Evolutionary conservation across 1,139 yeast species (phyloP), one percentile per base, ranked within the genome.

Genomic region (Taphrina populina): DNA sequence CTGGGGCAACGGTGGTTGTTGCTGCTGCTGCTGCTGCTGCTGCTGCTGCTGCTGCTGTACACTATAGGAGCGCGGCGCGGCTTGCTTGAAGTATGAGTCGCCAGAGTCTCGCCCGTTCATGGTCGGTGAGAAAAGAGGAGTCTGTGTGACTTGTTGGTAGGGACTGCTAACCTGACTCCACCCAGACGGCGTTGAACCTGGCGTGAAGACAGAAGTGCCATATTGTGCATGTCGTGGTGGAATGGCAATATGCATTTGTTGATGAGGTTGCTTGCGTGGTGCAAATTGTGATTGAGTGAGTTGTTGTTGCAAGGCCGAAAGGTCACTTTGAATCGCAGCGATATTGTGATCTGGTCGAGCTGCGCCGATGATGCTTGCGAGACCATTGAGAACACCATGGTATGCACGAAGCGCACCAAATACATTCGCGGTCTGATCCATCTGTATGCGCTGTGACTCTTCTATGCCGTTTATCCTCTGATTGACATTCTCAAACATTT

Each of bases 371-470:
- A 49, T 36, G 17, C 37, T 40, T 19, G 44, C 33, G 32, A 49
- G 20, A 33, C 46, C 46, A 3, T 33, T 35, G 5, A 49, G 33
- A 26, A 49, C 26, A 24, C 36, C 45, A 24, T 49, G 54, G 35
- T 49, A 49, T 6, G 37, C 35, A 11, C 54, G 32, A 33, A 49
- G 39, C 6, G 46, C 39, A 1, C 33, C 29, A 23, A 49, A 49
- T 30, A 49, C 44, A 26, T 30, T 35, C 11, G 45, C 8, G 3
- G 44, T 39, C 34, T 49, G 54, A n/a, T 49, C 54, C 54, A 49
- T 49, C 46, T 39, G 46, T 24, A 49, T 37, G 10, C 54, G 45
- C 23, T 49, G 54, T 15, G 46, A 37, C 24, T 40, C 54, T 23
- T 49, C 54, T 21, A 49, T 37, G 21, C 46, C 44, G 5, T 32